phyloP scores from a whole-genome alignment of 305 asterid species.

The Vinca major region DNA sequence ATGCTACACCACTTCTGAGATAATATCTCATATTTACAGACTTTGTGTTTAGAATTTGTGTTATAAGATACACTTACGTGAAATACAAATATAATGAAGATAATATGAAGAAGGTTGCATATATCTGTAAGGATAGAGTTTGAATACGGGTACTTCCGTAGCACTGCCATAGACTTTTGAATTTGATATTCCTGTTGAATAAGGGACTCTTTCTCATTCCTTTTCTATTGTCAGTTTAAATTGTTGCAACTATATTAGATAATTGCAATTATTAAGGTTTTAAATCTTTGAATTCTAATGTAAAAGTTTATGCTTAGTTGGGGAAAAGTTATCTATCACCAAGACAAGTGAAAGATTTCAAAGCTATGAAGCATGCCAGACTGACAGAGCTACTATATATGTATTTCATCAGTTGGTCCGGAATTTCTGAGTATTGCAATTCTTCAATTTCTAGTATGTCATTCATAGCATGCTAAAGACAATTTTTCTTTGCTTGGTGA shows the following conservation, averaged over 20 bases:
- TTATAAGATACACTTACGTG: not conserved
- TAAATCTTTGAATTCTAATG: not conserved
- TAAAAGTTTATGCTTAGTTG: not conserved
- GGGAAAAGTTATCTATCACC: constrained; percentile 1
- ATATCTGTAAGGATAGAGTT: not conserved
- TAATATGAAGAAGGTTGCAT: not conserved
- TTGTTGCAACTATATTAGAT: not conserved
- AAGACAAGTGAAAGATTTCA: not conserved
- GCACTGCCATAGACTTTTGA: not conserved
- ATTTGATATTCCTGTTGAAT: not conserved
- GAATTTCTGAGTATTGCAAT: not conserved
- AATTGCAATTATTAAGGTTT: not conserved
- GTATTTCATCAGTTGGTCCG: not conserved
- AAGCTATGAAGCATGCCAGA: not conserved
- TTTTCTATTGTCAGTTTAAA: not conserved
- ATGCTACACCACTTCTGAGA: not conserved
- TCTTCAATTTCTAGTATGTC: not conserved
- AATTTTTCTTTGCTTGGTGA: not conserved
- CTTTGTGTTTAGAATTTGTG: not conserved
- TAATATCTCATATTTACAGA: not conserved
- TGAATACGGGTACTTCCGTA: not conserved
- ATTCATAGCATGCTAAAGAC: not conserved
- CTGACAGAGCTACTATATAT: not conserved
- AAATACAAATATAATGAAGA: not conserved
- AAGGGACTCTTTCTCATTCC: not conserved